phyloP scores from a whole-genome alignment of 441 rosid species.

The Erysimum cheiri region DNA sequence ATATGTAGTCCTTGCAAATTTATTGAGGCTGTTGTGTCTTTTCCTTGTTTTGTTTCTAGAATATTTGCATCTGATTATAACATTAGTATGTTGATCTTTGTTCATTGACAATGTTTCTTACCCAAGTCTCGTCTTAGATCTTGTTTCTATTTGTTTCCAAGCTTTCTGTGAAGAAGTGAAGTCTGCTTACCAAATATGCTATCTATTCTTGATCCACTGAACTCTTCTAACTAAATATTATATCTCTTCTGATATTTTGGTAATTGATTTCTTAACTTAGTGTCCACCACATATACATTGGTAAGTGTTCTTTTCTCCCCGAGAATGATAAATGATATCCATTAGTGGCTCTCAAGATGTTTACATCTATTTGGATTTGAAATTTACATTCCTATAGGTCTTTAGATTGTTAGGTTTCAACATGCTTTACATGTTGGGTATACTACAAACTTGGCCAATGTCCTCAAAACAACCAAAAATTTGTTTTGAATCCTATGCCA shows the following conservation, averaged over 20 bases:
- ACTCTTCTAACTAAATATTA: slow-evolving; percentile 5
- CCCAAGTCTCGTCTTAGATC: not conserved
- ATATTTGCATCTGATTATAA: slow-evolving; percentile 12
- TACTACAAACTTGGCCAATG: slow-evolving; percentile 6
- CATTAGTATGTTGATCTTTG: slow-evolving; percentile 1
- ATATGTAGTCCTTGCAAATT: slow-evolving; percentile 49
- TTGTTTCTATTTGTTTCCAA: not conserved
- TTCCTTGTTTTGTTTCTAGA: slow-evolving; percentile 4
- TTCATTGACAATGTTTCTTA: slow-evolving; percentile 23
- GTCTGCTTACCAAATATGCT: not conserved
- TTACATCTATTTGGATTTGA: slow-evolving; percentile 12
- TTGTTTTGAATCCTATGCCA: not conserved
- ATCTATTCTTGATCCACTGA: not conserved
- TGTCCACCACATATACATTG: slow-evolving; percentile 16
- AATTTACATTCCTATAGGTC: not conserved
- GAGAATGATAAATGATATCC: slow-evolving; percentile 7
- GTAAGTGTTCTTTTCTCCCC: not conserved
- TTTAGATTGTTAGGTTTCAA: slow-evolving; percentile 18
- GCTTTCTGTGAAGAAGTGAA: slow-evolving; percentile 6
- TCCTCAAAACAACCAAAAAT: slow-evolving; percentile 6
- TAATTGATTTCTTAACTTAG: slow-evolving; percentile 8
- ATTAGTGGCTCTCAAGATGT: slow-evolving; percentile 8
- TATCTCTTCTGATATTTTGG: not conserved
- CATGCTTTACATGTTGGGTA: slow-evolving; percentile 20
- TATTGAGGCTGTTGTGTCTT: slow-evolving; percentile 5